Evolutionary conservation across 768 basidiomycete species (phyloP).

Genomic region (Boletus sp.): DNA sequence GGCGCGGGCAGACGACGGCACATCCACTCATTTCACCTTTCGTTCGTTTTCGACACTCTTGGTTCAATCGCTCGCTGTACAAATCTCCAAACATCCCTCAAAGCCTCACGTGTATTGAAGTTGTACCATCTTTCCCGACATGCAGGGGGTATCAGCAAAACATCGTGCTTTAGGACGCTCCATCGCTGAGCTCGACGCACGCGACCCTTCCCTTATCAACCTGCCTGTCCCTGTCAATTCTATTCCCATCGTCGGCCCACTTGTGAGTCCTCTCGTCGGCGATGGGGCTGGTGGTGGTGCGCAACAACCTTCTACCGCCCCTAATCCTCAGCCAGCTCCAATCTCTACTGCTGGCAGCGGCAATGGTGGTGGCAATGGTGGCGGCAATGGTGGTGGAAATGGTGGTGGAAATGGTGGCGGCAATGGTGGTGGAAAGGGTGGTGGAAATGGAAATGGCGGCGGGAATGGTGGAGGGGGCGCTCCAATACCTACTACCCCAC

Average conservation of each 20-base stretch:
- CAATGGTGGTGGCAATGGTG: not conserved
- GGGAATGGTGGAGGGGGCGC: not conserved
- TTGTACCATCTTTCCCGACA: conserved; percentile 9
- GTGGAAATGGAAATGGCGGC: not conserved
- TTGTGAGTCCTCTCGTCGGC: conserved; percentile 37
- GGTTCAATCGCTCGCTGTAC: not conserved
- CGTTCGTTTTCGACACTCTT: conserved; percentile 17
- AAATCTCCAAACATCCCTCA: not conserved
- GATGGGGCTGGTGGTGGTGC: conserved; percentile 3
- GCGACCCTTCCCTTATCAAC: conserved; percentile 40
- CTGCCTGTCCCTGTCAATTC: conserved; percentile 31
- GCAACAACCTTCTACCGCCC: conserved; percentile 1
- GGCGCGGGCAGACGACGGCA: conserved; percentile 13
- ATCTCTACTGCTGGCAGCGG: not conserved
- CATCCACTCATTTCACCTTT: conserved; percentile 23
- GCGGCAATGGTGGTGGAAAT: not conserved
- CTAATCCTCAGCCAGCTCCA: conserved; percentile 2
- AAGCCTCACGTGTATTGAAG: not conserved
- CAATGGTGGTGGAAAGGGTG: not conserved
- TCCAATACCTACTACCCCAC: not conserved
- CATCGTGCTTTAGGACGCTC: conserved; percentile 13
- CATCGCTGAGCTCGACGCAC: conserved; percentile 28
- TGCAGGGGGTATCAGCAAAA: conserved; percentile 11
- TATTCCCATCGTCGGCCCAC: conserved; percentile 39
- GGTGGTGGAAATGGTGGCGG: not conserved